Conservation (phyloP, 306 rosid species). For the Cucurbita argyrosperma region DNA sequence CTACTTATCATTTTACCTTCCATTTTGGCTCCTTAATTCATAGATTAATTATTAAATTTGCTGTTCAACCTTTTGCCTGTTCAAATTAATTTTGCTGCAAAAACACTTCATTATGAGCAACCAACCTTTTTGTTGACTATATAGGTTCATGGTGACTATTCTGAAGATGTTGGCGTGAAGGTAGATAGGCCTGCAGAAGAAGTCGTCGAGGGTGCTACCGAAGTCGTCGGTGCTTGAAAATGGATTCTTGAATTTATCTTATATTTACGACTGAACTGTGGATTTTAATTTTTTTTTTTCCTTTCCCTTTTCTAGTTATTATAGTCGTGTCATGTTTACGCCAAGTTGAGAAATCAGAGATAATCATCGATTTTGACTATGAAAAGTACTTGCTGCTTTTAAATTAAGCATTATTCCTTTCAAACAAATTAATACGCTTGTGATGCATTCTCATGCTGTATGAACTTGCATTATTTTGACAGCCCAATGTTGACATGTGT, state of each 20-base stretch:
- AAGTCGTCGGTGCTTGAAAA: constrained; percentile 54
- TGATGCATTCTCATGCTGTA: background rate
- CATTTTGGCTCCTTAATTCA: background rate
- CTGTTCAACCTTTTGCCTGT: background rate
- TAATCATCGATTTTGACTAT: constrained; percentile 5
- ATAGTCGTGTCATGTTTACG: background rate
- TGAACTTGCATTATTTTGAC: no score
- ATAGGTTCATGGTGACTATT: constrained; percentile 73
- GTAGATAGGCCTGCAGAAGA: constrained; percentile 81
- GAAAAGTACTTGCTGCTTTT: background rate
- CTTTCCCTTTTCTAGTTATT: background rate
- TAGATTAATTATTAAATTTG: background rate
- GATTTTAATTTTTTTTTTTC: background rate
- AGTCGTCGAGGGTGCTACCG: constrained; percentile 30
- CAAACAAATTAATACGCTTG: background rate
- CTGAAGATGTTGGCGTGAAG: constrained; percentile 62
- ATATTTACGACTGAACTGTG: background rate
- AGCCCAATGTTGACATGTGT: no score
- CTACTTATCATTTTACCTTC: background rate
- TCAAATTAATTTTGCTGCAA: background rate
- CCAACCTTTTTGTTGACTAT: background rate
- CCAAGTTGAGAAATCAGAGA: constrained; percentile 3
- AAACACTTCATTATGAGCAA: background rate
- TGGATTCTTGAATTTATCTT: background rate
- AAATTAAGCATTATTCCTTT: background rate